Evolutionary conservation across 306 rosid genomes (phyloP).

Genomic region (Citrullus mucosospermus): DNA sequence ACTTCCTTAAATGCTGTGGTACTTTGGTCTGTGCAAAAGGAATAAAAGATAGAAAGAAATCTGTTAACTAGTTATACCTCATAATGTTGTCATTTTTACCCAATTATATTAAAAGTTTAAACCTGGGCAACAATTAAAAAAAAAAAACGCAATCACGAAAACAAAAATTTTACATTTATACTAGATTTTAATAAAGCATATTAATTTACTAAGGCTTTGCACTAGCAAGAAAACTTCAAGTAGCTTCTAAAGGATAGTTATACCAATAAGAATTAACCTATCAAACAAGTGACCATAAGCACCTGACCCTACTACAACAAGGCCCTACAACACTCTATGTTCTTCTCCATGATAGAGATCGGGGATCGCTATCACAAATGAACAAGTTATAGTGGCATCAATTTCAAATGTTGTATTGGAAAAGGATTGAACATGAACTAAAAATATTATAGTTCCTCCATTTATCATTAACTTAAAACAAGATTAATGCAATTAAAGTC

Average conservation of each 20-base stretch:
- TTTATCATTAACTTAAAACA: neutral
- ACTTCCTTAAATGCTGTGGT: constrained; percentile 47
- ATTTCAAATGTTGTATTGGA: neutral
- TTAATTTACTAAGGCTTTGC: neutral
- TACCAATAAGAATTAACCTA: neutral
- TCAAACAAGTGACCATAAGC: neutral
- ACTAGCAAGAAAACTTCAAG: neutral
- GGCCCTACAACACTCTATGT: neutral
- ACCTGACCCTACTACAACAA: neutral
- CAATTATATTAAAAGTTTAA: neutral
- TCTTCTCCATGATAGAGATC: neutral
- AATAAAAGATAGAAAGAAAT: neutral
- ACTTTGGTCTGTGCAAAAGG: constrained; percentile 28
- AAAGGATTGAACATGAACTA: neutral
- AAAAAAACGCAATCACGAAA: neutral
- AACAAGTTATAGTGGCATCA: neutral
- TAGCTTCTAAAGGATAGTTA: neutral
- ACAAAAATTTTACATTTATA: neutral
- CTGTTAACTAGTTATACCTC: neutral
- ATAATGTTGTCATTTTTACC: neutral
- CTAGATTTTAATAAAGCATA: neutral
- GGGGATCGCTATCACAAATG: neutral
- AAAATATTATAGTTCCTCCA: neutral
- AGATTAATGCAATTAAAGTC: neutral
- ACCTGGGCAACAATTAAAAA: neutral